A percentile compares a stretch with the other conserved stretches of the same genome.
phyloP scores from a whole-genome alignment of 305 asterid genomes.

The Fraxinus platypoda region DNA sequence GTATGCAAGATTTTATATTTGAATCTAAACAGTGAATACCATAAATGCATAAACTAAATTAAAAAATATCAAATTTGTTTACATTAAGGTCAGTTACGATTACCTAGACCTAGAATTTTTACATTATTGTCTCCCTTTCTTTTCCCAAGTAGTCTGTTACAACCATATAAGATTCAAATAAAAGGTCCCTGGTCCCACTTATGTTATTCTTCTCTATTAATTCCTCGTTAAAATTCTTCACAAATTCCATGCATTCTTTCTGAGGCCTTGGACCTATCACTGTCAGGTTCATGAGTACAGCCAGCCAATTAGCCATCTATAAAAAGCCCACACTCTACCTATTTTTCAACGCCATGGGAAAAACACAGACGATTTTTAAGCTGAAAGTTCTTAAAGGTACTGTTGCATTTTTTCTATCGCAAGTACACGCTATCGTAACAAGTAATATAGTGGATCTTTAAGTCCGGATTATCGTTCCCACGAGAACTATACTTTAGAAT shows the following conservation, averaged over 20 bases:
- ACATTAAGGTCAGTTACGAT: slow-evolving; percentile 34
- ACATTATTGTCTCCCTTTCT: slow-evolving; percentile 30
- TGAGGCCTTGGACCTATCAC: slow-evolving; percentile 57
- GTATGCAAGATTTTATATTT: too few species aligned
- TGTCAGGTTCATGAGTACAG: slow-evolving; percentile 37
- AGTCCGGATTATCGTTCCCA: too few species aligned
- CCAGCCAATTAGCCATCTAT: slow-evolving; percentile 48
- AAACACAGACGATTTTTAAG: too few species aligned
- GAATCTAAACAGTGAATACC: too few species aligned
- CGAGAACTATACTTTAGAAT: too few species aligned
- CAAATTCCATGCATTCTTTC: slow-evolving; percentile 25
- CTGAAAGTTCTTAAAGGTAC: too few species aligned
- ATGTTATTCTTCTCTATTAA: background rate
- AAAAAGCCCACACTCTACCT: slow-evolving; percentile 42
- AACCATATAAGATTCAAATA: too few species aligned
- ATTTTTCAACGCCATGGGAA: background rate
- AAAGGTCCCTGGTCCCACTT: background rate
- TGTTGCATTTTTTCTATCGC: too few species aligned
- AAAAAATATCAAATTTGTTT: slow-evolving; percentile 15
- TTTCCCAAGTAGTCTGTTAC: slow-evolving; percentile 18
- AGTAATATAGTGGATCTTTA: too few species aligned
- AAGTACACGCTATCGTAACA: too few species aligned
- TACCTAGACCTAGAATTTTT: slow-evolving; percentile 49
- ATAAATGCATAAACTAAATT: slow-evolving; percentile 2
- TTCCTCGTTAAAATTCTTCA: too few species aligned